Evolutionary conservation across 2,329 filamentous ascomycete genomes (phyloP), one percentile per base, ranked within the genome.

Genomic region (Leptographium radiaticola): DNA sequence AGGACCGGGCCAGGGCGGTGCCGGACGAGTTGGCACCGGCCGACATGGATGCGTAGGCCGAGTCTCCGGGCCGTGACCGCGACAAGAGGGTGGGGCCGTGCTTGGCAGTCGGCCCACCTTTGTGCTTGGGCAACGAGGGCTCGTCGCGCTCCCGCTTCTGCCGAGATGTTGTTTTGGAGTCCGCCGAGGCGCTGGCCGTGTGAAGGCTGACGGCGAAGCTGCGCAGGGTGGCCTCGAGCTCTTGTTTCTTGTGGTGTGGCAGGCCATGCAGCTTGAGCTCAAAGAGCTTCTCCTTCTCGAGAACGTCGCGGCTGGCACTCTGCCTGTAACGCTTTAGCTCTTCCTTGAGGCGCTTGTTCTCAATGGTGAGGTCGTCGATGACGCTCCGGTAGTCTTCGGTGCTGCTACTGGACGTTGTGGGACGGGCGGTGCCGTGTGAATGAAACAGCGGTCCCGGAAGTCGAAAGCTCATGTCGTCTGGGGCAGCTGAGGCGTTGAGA

Each of bases 361-460:
- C 85, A 31, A 95, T 73, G 0, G 88, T 95, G 55, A 95, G 68
- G 64, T 95, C 89, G 62, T 95, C 88, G 49, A 95, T 94, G 16
- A 95, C 87, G 59, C 85, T 85, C 48, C 88, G 76, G 56, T 82
- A 90, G 54, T 90, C 87, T 54, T 87, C 86, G 33, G 79, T 81
- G 51, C 82, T 84, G 63, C 80, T 87, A 62, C 69, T 79, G 20
- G 67, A 77, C 3, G 69, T 68, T 40, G 64, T 55, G n/a, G 10
- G 2, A 20, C n/a, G 43, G 4, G 20, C 18, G 12, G 55, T 20
- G n/a, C 16, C 45, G 1, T 49, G 46, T 15, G 53, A 53, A n/a
- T 54, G 53, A 48, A 55, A 59, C 3, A 48, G 33, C 10, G 25
- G 2, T 3, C 20, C 12, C 6, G 18, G 25, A 3, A n/a, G 18